Evolutionary conservation across 805 yeast species (phyloP).

Genomic region (Naumovozyma dairenensis): DNA sequence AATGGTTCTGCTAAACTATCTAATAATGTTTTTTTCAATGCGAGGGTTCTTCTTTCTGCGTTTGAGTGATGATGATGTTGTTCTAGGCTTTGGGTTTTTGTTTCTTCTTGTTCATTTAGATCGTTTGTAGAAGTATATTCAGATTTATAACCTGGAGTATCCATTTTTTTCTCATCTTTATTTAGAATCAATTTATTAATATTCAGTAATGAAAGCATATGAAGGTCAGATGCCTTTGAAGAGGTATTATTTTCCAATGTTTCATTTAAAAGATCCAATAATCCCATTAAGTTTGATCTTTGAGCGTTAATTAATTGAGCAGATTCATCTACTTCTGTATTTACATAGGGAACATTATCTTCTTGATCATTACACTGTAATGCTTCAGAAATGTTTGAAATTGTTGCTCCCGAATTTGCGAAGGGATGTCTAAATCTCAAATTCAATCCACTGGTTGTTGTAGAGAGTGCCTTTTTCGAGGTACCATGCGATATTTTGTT

Average conservation of each 20-base stretch:
- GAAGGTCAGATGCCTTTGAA: constrained; percentile 24
- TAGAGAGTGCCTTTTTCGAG: background rate
- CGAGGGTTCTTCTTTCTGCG: constrained; percentile 6
- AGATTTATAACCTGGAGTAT: background rate
- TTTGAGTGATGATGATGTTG: constrained; percentile 4
- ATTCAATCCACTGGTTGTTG: background rate
- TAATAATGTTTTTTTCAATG: constrained; percentile 20
- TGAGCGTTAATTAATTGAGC: constrained; percentile 16
- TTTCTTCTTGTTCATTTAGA: too few species aligned
- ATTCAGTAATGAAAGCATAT: constrained; percentile 26
- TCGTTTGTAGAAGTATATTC: too few species aligned
- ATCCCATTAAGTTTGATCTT: constrained; percentile 21
- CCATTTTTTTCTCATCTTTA: constrained; percentile 6
- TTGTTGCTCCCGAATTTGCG: background rate
- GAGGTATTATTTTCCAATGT: constrained; percentile 25
- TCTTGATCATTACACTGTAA: background rate
- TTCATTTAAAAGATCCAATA: constrained; percentile 24
- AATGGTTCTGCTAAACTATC: constrained; percentile 30
- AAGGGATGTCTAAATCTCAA: background rate
- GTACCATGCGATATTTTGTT: background rate
- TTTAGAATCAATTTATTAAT: constrained; percentile 24
- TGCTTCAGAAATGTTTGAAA: background rate
- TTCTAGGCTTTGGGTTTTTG: too few species aligned
- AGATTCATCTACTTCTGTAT: constrained; percentile 5
- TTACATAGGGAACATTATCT: constrained; percentile 3